These are phyloP conservation scores for Sanghuangporus sanghuang DNA, from an alignment of 1,284 basidiomycete genomes.

Conservation along the genomic window DNA sequence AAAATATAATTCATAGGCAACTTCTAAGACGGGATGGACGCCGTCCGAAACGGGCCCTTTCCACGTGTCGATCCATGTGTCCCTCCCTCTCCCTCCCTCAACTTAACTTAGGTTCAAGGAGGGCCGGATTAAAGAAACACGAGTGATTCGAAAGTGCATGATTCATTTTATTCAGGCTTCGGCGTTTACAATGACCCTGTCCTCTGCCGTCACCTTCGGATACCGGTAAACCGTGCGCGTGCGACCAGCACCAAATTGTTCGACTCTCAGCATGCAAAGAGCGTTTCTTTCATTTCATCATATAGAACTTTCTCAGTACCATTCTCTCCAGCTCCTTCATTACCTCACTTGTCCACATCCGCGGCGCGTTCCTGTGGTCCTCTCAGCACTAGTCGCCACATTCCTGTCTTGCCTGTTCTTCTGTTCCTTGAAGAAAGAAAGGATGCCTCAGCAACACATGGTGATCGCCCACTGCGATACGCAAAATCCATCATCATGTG, in stretches of 20 bases:
- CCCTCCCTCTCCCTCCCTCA: background rate
- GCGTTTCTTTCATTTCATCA: slow-evolving; percentile 2
- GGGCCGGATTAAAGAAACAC: too few relatives aligned
- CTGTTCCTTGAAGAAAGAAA: background rate
- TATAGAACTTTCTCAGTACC: background rate
- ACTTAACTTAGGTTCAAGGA: background rate
- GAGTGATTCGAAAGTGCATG: background rate
- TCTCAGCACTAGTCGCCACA: background rate
- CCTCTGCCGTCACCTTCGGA: background rate
- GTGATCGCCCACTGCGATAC: background rate
- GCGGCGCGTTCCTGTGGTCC: background rate
- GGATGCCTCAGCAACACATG: background rate
- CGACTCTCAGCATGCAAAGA: background rate
- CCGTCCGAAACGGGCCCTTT: background rate
- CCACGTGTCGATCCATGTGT: slow-evolving; percentile 12
- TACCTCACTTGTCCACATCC: slow-evolving; percentile 2
- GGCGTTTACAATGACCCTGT: background rate
- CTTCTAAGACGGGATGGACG: background rate
- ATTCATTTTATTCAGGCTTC: background rate
- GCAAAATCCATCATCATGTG: background rate
- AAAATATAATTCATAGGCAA: background rate
- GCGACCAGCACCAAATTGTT: background rate
- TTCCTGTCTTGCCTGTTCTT: background rate
- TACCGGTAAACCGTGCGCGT: background rate
- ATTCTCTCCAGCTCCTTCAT: background rate